Evolutionary conservation across 2,329 filamentous ascomycete species (phyloP), one percentile per base, ranked within the genome.

Genomic region (Fusarium sp.): DNA sequence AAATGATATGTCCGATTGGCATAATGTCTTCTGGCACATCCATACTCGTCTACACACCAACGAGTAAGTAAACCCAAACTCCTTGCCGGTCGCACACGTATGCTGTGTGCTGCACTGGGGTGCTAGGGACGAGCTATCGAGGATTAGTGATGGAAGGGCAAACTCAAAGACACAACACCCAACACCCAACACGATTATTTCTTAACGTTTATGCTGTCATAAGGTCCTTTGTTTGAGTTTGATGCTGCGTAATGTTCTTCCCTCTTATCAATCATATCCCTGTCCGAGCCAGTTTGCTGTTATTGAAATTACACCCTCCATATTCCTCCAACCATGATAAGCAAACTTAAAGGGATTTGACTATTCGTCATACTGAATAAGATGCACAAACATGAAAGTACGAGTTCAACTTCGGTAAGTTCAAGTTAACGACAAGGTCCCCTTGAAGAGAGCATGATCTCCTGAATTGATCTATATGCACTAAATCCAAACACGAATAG

Each of bases 391-490:
- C n/a, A 53, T 12, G 33, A 28, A 13, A 12, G 13, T 16, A 35
- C 32, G 12, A 37, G 32, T 28, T 25, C 18, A 53, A 25, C 9
- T 37, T 28, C 21, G 16, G 47, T 32, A 19, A 19, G 33, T 19
- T 19, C 19, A 23, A 50, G 30, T 50, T 23, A 33, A 13, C 11
- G 32, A 33, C 16, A n/a, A 43, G 21, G 10, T 28, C 37, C 6
- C 11, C 13, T 42, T 25, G 9, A 37, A 52, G 32, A 23, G n/a
- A 30, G 38, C 40, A 30, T 63, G 9, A 54, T 62, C 49, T 69
- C 52, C 38, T 72, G 30, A 59, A 59, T 33, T 72, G 33, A 38
- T 77, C 75, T 77, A 77, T 74, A 59, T 71, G 42, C 44, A 30
- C 72, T 44, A 19, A 50, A 32, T 46, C 56, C 44, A 57, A 64